Evolutionary conservation across 2,329 filamentous ascomycete genomes (phyloP).

Genomic region (Cladobotryum mycophilum): DNA sequence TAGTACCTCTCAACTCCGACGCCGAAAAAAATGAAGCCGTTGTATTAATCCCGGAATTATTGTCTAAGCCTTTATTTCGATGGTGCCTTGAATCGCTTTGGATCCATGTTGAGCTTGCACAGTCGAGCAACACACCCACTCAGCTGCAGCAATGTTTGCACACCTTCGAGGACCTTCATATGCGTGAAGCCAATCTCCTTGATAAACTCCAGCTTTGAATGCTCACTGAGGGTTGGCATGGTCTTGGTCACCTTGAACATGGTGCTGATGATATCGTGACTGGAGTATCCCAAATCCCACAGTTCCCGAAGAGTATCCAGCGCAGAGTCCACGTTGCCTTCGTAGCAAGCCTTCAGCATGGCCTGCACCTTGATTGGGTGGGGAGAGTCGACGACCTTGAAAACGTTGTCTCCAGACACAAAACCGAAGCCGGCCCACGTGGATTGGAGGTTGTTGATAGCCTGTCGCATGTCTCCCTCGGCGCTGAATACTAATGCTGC

Average conservation of each 20-base stretch:
- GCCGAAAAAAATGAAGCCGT: constrained; percentile 25
- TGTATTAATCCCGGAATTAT: constrained; percentile 7
- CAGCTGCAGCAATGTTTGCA: constrained; percentile 89
- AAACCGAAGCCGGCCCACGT: constrained; percentile 92
- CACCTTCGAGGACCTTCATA: constrained; percentile 97
- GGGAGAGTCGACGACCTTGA: constrained; percentile 92
- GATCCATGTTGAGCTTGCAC: constrained; percentile 95
- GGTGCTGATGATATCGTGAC: constrained; percentile 96
- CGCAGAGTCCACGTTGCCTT: constrained; percentile 82
- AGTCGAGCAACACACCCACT: constrained; percentile 87
- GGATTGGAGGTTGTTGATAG: constrained; percentile 96
- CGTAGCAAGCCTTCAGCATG: constrained; percentile 96
- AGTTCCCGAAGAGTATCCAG: constrained; percentile 82
- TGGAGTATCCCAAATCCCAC: constrained; percentile 94
- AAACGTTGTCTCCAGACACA: constrained; percentile 96
- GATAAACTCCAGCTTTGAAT: constrained; percentile 94
- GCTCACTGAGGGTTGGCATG: constrained; percentile 83
- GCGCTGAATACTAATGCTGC: constrained; percentile 96
- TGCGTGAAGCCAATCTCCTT: constrained; percentile 98
- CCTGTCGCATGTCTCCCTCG: constrained; percentile 97
- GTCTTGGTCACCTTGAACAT: constrained; percentile 99
- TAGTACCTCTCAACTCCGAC: constrained; percentile 23
- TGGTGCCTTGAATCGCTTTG: constrained; percentile 60
- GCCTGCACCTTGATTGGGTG: constrained; percentile 98
- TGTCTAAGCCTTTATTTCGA: constrained; percentile 24